phyloP scores from a whole-genome alignment of 306 rosid species.

The Quercus wislizeni region DNA sequence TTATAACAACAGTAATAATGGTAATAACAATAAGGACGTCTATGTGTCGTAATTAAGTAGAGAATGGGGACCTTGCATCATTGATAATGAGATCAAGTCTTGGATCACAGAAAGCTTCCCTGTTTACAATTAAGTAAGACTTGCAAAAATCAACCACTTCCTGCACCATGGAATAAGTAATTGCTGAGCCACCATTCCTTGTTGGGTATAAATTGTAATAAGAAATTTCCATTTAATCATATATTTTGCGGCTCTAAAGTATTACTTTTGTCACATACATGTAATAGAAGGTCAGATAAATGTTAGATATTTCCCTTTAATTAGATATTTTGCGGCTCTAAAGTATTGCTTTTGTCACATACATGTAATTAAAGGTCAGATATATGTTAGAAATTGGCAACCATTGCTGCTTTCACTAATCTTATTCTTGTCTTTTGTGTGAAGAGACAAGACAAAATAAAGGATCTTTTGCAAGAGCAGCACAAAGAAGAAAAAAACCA shows the following conservation, averaged over 20 bases:
- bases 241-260: neutral
- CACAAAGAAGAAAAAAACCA: neutral
- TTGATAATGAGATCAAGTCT: slow-evolving; percentile 83
- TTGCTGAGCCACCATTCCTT: neutral
- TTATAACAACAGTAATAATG: neutral
- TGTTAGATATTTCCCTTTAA: neutral
- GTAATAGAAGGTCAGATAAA: neutral
- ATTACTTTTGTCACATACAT: neutral
- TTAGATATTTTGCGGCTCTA: neutral
- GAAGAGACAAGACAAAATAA: neutral
- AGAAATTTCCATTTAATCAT: neutral
- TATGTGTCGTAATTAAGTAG: neutral
- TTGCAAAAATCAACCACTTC: slow-evolving; percentile 95
- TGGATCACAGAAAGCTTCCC: slow-evolving; percentile 79
- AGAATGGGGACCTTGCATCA: slow-evolving; percentile 66
- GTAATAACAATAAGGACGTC: neutral
- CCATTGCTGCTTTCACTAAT: neutral
- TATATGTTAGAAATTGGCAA: neutral
- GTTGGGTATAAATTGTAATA: neutral
- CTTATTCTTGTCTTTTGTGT: neutral
- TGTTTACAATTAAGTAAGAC: slow-evolving; percentile 75
- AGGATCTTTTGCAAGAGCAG: neutral
- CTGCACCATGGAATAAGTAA: slow-evolving; percentile 43
- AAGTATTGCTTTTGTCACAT: neutral
- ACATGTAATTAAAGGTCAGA: neutral